Evolutionary conservation across 2,329 filamentous ascomycete genomes (phyloP).

Genomic region (Phaeosphaeria sp.): DNA sequence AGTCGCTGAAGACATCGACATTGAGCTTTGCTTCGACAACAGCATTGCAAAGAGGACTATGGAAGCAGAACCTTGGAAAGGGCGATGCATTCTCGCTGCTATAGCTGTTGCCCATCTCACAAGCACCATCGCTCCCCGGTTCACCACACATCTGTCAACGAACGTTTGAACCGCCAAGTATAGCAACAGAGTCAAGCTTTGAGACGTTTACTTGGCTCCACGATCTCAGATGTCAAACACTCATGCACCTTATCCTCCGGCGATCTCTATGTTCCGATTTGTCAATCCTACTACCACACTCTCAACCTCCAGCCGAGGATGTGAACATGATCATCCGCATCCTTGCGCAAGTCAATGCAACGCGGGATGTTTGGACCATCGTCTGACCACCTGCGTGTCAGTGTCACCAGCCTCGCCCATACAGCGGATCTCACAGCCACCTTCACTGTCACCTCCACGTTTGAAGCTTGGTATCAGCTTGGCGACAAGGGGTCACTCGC

Average conservation of each 20-base stretch:
- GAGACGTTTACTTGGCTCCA: slow-evolving; percentile 29
- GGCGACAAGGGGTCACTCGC: slow-evolving; percentile 1
- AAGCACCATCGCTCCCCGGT: neutral
- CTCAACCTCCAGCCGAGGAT: slow-evolving; percentile 8
- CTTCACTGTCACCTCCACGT: slow-evolving; percentile 13
- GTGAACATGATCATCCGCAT: slow-evolving; percentile 31
- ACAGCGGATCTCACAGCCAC: slow-evolving; percentile 30
- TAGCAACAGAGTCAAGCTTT: slow-evolving; percentile 25
- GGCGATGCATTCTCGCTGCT: neutral
- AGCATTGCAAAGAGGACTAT: neutral
- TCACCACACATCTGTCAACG: neutral
- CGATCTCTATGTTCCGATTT: slow-evolving; percentile 27
- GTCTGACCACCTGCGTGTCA: slow-evolving; percentile 40
- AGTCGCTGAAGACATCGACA: neutral
- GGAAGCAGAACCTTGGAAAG: neutral
- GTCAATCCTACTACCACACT: slow-evolving; percentile 9
- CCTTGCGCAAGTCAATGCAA: slow-evolving; percentile 15
- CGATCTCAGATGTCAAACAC: slow-evolving; percentile 39
- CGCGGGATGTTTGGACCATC: slow-evolving; percentile 17
- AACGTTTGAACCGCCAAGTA: slow-evolving; percentile 36
- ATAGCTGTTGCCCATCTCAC: neutral
- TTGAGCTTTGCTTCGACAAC: neutral
- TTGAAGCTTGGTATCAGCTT: slow-evolving; percentile 12
- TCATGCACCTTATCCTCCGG: slow-evolving; percentile 29
- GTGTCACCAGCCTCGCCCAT: slow-evolving; percentile 16